Conservation (phyloP, 257 asterid species). For the Pogostemon cablin region DNA sequence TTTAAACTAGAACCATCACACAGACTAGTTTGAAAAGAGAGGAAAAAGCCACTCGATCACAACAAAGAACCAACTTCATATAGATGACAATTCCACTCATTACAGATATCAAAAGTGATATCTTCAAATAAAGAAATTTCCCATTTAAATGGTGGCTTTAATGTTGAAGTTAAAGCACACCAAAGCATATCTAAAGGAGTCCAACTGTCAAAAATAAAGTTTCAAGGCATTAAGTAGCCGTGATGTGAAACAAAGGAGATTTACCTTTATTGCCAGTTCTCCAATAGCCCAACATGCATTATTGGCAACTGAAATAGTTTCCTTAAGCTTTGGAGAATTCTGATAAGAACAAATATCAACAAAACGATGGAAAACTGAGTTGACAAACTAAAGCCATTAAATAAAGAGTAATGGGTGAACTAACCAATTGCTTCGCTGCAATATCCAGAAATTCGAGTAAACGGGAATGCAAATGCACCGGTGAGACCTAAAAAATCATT, state of each 20-base stretch:
- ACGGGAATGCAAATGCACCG: conserved; percentile 60
- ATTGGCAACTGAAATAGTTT: conserved; percentile 90
- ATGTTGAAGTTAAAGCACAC: conserved; percentile 6
- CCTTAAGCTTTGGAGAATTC: conserved; percentile 83
- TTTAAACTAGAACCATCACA: neutral
- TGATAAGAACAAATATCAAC: conserved; percentile 40
- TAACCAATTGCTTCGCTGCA: conserved; percentile 93
- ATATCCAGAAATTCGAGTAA: conserved; percentile 81
- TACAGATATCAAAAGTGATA: conserved; percentile 8
- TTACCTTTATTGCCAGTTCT: conserved; percentile 67
- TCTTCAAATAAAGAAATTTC: neutral
- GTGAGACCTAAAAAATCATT: conserved; percentile 47
- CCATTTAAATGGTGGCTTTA: neutral
- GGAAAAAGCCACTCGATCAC: neutral
- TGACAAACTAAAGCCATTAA: neutral
- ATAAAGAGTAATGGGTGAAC: conserved; percentile 33
- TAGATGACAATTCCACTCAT: neutral
- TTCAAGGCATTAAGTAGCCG: neutral
- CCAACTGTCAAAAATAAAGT: neutral
- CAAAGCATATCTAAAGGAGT: neutral
- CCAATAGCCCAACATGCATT: conserved; percentile 99
- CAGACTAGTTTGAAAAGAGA: neutral
- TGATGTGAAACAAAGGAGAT: conserved; percentile 4
- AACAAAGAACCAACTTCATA: conserved; percentile 12
- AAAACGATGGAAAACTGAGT: conserved; percentile 27